phyloP scores from a whole-genome alignment of 202 grass and related monocot genomes.

The Elaeis oleifera region DNA sequence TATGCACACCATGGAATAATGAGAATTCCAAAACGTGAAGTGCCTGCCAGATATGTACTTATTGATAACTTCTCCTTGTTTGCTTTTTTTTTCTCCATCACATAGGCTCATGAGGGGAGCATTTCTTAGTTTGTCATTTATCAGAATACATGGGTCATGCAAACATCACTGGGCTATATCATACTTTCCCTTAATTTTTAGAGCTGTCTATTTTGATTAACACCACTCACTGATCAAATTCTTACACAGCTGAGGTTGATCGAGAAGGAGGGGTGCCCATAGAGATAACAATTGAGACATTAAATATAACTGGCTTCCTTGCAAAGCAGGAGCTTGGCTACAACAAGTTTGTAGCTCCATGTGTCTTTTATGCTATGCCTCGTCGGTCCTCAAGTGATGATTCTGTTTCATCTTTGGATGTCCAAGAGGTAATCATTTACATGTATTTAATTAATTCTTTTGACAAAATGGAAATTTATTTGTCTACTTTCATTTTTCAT shows the following conservation, averaged over 20 bases:
- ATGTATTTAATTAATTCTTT: not conserved
- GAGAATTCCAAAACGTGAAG: conserved; percentile 31
- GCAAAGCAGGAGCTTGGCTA: conserved; percentile 33
- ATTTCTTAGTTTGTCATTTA: not conserved
- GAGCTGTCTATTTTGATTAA: not conserved
- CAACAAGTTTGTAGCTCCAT: conserved; percentile 49
- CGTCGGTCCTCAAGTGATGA: conserved; percentile 1
- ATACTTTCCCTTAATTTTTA: not conserved
- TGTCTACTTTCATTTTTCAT: not conserved
- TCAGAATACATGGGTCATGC: not conserved
- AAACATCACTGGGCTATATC: no score
- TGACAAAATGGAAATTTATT: not conserved
- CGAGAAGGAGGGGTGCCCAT: conserved; percentile 54
- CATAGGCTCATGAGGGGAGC: not conserved
- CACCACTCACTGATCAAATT: conserved; percentile 10
- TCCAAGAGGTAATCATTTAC: conserved; percentile 14
- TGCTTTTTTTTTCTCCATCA: not conserved
- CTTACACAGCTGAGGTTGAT: conserved; percentile 58
- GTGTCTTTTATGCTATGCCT: conserved; percentile 23
- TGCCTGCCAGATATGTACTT: conserved; percentile 74
- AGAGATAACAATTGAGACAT: conserved; percentile 45
- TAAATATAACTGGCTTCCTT: conserved; percentile 41
- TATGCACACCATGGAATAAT: conserved; percentile 81
- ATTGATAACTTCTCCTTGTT: conserved; percentile 8
- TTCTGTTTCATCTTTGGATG: conserved; percentile 5